A percentile compares a stretch with the other conserved stretches of the same genome.
phyloP scores from a whole-genome alignment of 768 basidiomycete genomes.

The Pisolithus marmoratus region DNA sequence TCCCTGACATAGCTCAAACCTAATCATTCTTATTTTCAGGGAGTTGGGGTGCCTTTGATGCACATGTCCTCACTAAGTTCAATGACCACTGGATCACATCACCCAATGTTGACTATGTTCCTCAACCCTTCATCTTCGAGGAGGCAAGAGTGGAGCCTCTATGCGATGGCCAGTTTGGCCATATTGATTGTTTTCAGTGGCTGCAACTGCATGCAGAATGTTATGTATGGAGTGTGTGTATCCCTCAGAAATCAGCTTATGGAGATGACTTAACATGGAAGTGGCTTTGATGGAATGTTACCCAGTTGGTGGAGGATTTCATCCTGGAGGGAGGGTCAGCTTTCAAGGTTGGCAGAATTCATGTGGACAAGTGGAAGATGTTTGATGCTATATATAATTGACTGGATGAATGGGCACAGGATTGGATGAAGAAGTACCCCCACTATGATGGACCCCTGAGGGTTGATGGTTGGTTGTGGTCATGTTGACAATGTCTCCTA shows the following conservation, averaged over 20 bases:
- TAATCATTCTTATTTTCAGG: too few species aligned
- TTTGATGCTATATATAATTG: not conserved
- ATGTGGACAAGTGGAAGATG: not conserved
- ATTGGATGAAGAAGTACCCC: not conserved
- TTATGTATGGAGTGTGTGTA: not conserved
- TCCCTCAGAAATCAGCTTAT: not conserved
- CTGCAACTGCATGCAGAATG: not conserved
- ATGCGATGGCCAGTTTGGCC: not conserved
- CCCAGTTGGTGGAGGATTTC: not conserved
- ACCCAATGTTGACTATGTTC: not conserved
- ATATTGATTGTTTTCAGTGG: conserved; percentile 1
- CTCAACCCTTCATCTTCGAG: not conserved
- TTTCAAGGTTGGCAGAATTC: not conserved
- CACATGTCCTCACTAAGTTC: too few species aligned
- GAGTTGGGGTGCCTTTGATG: too few species aligned
- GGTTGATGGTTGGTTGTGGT: not conserved
- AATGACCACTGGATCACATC: not conserved
- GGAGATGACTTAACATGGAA: not conserved
- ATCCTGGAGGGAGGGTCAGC: not conserved
- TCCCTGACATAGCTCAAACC: too few species aligned
- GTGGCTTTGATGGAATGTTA: not conserved
- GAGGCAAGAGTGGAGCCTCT: not conserved
- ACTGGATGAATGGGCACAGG: not conserved
- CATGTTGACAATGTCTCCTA: not conserved
- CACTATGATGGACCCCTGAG: not conserved